Conservation (phyloP, 139 green algal species). For the Desmodesmus armatus region DNA sequence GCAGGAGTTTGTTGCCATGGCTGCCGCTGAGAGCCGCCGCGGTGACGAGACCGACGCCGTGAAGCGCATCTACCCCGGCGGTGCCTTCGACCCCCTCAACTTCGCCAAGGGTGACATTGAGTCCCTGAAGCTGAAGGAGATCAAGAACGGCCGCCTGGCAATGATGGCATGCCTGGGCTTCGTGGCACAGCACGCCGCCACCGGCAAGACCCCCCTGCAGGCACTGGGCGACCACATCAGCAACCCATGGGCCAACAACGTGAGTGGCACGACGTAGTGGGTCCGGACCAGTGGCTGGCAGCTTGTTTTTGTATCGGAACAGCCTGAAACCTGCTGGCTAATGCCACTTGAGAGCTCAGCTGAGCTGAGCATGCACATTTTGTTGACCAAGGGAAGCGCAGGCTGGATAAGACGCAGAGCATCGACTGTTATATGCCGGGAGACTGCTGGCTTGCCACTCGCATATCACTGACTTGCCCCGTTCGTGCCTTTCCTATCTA, state of each 20-base stretch:
- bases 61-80: conserved; percentile 86
- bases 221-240: conserved; percentile 74
- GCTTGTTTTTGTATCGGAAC: neutral
- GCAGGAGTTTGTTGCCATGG: conserved; percentile 81
- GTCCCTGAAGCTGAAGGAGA: conserved; percentile 89
- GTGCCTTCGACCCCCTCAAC: conserved; percentile 91
- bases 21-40: conserved; percentile 73
- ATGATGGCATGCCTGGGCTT: conserved; percentile 60
- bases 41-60: conserved; percentile 70
- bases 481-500: neutral
- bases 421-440: neutral
- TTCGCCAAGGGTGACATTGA: conserved; percentile 84
- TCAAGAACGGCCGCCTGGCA: conserved; percentile 93
- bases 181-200: conserved; percentile 80
- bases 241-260: conserved; percentile 76
- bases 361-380: neutral
- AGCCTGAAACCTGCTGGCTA: neutral
- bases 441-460: neutral
- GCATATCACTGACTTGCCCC: neutral
- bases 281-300: neutral
- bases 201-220: conserved; percentile 78
- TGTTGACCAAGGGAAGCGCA: too few species aligned
- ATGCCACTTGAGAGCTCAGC: neutral
- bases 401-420: too few species aligned
- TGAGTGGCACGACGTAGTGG: neutral